These are phyloP conservation scores for Phytopythium vexans DNA, from an alignment of 352 stramenopile genomes.

Conservation along the genomic window DNA sequence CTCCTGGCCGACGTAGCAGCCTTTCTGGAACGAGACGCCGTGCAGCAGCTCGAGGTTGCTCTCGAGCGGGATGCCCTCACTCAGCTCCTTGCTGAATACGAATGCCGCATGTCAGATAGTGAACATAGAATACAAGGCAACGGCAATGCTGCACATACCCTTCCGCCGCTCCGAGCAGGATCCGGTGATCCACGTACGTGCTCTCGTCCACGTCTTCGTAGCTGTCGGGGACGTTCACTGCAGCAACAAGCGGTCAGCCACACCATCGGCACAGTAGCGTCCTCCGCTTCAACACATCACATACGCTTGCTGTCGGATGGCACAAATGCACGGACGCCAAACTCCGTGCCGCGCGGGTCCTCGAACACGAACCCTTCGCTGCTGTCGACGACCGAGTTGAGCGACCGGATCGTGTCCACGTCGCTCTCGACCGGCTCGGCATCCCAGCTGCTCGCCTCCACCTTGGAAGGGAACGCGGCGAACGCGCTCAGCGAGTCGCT, in stretches of 20 bases:
- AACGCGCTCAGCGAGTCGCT: constrained; percentile 47
- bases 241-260: not conserved
- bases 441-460: constrained; percentile 19
- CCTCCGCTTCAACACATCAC: not conserved
- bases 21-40: constrained; percentile 92
- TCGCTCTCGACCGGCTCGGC: constrained; percentile 12
- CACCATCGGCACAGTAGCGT: constrained; percentile 9
- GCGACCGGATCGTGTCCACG: constrained; percentile 20
- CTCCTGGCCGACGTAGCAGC: constrained; percentile 95
- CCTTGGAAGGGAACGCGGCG: constrained; percentile 41
- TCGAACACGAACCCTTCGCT: constrained; percentile 39
- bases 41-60: constrained; percentile 90
- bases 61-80: constrained; percentile 89
- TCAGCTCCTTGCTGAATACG: constrained; percentile 57
- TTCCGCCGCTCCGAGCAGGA: constrained; percentile 70
- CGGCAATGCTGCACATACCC: constrained; percentile 26
- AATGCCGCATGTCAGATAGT: not conserved
- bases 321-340: constrained; percentile 65
- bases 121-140: too few relatives aligned
- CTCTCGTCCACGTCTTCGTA: constrained; percentile 40
- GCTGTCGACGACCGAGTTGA: constrained; percentile 30
- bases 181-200: constrained; percentile 57
- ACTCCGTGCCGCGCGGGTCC: constrained; percentile 61
- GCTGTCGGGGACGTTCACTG: constrained; percentile 50
- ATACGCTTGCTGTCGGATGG: constrained; percentile 27